Base-by-base conservation (phyloP, 257 asterid genomes). In the Schizonepeta tenuifolia region DNA sequence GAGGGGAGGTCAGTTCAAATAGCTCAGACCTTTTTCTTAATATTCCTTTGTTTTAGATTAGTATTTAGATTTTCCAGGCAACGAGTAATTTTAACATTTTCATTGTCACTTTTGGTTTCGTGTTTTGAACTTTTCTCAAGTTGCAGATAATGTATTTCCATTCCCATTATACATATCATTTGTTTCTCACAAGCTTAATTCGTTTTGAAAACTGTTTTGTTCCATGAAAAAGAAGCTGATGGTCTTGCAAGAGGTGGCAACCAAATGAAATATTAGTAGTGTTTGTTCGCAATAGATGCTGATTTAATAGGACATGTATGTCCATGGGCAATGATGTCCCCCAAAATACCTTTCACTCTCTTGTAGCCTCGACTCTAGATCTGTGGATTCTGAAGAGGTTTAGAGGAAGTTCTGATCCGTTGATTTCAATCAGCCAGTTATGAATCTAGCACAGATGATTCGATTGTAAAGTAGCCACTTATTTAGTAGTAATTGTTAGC, bases 1-100 rank as follows among this genome's bases (percentile, higher is more conserved):
- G 80, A 61, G 79, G 79, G 81, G 85, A 82, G 85, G 85, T 81
- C 68, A 84, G 86, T 77, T 49, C 72, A 41, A 38, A 73, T 74
- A 75, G 78, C 51, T 63, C 64, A 77, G 75, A 43, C 17, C 31
- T 71, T 63, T 69, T 76, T 38, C 58, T 28, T 49, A 14, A 31
- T 17, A 6, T 22, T 69, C 20, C 35, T 75, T 44, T 8, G 24
- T 51, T 79, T 55, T 75, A 64, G 74, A 46, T 7, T 69, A 61
- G 75, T 33, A 33, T 50, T 50, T 81, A 67, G 76, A 64, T 71
- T 71, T 67, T 6, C 12, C 56, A 55, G 76, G 74, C 40, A 46
- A 38, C 7, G 70, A 72, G 33, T 64, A 20, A 73, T 59, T 65
- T 68, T 68, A 58, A 18, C 47, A 55, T 57, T 58, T 53, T 51